Evolutionary conservation across 176 grass and related monocot genomes (phyloP).

Genomic region (Hsuehochloa calcarea): DNA sequence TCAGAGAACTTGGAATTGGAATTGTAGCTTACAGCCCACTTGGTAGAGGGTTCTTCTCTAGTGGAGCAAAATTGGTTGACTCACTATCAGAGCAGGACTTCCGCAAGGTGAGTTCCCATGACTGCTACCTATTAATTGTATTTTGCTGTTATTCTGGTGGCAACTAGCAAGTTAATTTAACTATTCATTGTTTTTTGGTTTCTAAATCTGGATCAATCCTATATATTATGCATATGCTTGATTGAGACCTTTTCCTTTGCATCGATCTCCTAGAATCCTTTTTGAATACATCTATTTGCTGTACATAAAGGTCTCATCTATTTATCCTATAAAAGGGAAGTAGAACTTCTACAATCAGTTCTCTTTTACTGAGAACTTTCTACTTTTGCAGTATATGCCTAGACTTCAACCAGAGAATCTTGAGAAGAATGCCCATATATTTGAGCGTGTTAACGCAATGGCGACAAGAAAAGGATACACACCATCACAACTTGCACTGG

Average conservation of each 20-base stretch:
- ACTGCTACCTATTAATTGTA: not conserved
- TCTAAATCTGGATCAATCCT: not conserved
- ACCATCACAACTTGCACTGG: constrained; percentile 54
- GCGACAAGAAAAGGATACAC: constrained; percentile 50
- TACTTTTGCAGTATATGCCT: constrained; percentile 8
- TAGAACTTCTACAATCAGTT: no score
- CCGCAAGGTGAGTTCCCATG: constrained; percentile 33
- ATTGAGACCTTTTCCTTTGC: not conserved
- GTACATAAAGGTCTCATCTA: no score
- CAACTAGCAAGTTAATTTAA: not conserved
- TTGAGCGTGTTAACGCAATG: constrained; percentile 31
- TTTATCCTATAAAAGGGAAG: no score
- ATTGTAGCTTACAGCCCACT: constrained; percentile 65
- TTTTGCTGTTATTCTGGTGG: not conserved
- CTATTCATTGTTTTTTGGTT: not conserved
- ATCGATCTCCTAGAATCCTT: no score
- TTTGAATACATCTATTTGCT: no score
- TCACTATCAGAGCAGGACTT: constrained; percentile 7
- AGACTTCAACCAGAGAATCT: constrained; percentile 42
- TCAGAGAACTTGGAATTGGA: constrained; percentile 36
- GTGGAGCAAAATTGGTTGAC: constrained; percentile 5
- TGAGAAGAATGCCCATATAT: constrained; percentile 40
- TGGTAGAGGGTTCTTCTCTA: constrained; percentile 3
- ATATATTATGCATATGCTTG: not conserved
- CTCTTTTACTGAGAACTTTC: no score